These are phyloP conservation scores for Saccharomycopsis crataegensis DNA, from an alignment of 1,139 yeast species.

Conservation along the genomic window DNA sequence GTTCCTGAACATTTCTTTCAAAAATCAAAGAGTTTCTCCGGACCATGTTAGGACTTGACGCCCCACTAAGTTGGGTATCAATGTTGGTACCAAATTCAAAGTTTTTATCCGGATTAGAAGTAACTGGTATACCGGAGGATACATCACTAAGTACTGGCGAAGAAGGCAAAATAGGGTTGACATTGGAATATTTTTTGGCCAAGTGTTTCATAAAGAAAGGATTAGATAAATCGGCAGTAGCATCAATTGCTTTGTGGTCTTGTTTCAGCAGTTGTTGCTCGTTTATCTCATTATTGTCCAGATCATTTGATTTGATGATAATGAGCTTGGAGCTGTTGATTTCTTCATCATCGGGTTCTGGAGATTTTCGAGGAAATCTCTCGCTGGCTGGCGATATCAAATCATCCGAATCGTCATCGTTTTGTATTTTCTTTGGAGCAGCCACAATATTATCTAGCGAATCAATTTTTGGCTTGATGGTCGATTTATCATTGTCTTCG, in stretches of 20 bases:
- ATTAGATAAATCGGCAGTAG: background rate
- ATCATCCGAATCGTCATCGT: background rate
- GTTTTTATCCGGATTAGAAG: slow-evolving; percentile 4
- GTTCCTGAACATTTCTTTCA: slow-evolving; percentile 19
- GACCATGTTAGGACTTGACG: background rate
- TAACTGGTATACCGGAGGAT: background rate
- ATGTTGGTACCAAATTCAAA: background rate
- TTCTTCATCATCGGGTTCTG: background rate
- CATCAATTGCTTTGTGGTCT: background rate
- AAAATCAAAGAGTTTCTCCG: slow-evolving; percentile 16
- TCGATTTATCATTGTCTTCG: background rate
- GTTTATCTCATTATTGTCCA: background rate
- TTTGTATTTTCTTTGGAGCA: background rate
- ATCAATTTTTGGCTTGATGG: background rate
- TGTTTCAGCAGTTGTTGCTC: background rate
- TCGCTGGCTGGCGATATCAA: background rate
- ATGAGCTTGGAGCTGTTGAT: background rate
- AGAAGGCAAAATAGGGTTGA: background rate
- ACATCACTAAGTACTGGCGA: slow-evolving; percentile 3
- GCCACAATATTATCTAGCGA: background rate
- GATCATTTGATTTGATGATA: background rate
- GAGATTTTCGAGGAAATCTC: background rate
- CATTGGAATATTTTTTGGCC: slow-evolving; percentile 2
- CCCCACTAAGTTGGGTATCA: background rate
- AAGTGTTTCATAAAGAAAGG: slow-evolving; percentile 2